Percentiles rank a stretch among this genome's conserved stretches.
Evolutionary conservation across 768 basidiomycete genomes (phyloP).

Genomic region (Suillus variegatus): DNA sequence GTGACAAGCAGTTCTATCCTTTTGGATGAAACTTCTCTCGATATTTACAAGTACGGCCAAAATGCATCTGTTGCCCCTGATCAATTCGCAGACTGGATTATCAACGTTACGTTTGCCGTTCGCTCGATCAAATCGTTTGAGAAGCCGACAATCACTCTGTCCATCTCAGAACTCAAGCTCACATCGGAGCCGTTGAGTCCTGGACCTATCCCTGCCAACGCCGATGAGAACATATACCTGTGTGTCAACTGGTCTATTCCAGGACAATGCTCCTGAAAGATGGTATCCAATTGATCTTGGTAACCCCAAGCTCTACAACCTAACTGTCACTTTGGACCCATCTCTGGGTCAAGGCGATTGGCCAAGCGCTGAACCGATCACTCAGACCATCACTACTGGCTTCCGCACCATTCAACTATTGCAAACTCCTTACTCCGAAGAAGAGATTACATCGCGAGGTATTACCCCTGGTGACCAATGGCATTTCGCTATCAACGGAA

Average conservation of each 20-base stretch:
- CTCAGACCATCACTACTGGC: conserved; percentile 49
- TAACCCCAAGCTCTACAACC: conserved; percentile 53
- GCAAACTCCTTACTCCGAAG: conserved; percentile 47
- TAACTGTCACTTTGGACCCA: conserved; percentile 43
- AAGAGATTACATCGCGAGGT: conserved; percentile 45
- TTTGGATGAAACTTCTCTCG: conserved; percentile 53
- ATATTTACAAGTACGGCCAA: conserved; percentile 56
- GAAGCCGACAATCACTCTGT: conserved; percentile 40
- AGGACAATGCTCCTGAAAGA: conserved; percentile 44
- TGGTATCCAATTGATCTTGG: conserved; percentile 62
- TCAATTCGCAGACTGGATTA: conserved; percentile 53
- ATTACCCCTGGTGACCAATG: conserved; percentile 63
- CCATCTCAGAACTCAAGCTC: conserved; percentile 49
- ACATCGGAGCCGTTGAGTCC: conserved; percentile 32
- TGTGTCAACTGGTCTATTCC: conserved; percentile 47
- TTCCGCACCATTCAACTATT: conserved; percentile 61
- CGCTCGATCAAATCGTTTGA: conserved; percentile 41
- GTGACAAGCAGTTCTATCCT: conserved; percentile 34
- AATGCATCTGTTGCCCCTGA: conserved; percentile 44
- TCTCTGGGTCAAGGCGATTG: conserved; percentile 11
- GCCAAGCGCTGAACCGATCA: conserved; percentile 24
- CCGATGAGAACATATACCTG: conserved; percentile 39
- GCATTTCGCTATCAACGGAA: conserved; percentile 62
- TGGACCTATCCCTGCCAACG: conserved; percentile 21
- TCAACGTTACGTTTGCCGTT: conserved; percentile 53